Evolutionary conservation across 352 stramenopile species (phyloP).

Genomic region (Phytophthora meadii): DNA sequence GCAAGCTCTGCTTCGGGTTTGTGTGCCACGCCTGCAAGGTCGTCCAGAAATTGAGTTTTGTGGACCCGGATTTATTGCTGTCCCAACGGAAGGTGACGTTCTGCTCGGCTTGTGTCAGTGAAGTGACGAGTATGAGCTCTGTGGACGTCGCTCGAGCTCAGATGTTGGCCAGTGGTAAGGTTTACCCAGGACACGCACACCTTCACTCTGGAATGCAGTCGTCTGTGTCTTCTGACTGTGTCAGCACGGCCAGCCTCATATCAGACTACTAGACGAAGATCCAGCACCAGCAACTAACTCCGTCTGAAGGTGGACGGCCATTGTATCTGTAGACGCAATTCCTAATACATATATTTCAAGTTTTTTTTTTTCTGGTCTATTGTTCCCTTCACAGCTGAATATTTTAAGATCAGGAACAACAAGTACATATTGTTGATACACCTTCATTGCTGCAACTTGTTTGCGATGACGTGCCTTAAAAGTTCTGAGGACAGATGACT

Average conservation of each 20-base stretch:
- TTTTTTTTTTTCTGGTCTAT: neutral
- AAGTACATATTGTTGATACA: no score
- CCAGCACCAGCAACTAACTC: neutral
- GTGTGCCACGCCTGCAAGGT: slow-evolving; percentile 49
- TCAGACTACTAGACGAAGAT: slow-evolving; percentile 15
- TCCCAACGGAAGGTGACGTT: slow-evolving; percentile 50
- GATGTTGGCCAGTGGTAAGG: slow-evolving; percentile 36
- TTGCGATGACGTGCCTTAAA: neutral
- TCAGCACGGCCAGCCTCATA: slow-evolving; percentile 9
- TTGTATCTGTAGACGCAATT: neutral
- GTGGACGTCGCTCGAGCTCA: slow-evolving; percentile 37
- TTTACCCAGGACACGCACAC: slow-evolving; percentile 5
- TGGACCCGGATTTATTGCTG: slow-evolving; percentile 41
- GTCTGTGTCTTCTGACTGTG: slow-evolving; percentile 31
- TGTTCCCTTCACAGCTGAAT: neutral
- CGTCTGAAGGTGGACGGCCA: neutral
- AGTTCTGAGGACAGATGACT: slow-evolving; percentile 9
- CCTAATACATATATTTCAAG: neutral
- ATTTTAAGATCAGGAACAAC: no score
- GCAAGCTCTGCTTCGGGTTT: slow-evolving; percentile 44
- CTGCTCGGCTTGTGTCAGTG: slow-evolving; percentile 41
- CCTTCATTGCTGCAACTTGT: neutral
- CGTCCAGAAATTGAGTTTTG: slow-evolving; percentile 43
- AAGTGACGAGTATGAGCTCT: slow-evolving; percentile 41
- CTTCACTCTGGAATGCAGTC: slow-evolving; percentile 19